Evolutionary conservation across 345 rosid species (phyloP).

Genomic region (Salix purpurea): DNA sequence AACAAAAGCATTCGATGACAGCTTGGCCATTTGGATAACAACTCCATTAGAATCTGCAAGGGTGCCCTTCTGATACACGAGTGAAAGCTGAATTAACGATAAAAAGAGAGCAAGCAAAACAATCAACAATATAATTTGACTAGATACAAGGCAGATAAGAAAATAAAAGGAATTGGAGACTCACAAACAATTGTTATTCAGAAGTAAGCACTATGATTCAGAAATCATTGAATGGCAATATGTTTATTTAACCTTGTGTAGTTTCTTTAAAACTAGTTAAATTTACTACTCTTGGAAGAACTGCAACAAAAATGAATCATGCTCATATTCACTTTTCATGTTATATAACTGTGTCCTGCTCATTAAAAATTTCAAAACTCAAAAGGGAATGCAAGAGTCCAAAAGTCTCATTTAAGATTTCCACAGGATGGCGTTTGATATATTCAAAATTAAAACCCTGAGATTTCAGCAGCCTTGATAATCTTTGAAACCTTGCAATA

Average conservation of each 20-base stretch:
- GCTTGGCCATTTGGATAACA: constrained; percentile 39
- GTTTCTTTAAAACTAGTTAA: background rate
- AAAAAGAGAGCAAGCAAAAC: background rate
- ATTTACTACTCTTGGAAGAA: background rate
- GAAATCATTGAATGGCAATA: background rate
- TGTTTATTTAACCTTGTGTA: background rate
- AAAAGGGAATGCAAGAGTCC: background rate
- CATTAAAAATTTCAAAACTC: background rate
- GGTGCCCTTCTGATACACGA: constrained; percentile 40
- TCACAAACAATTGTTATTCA: background rate
- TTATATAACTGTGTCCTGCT: background rate
- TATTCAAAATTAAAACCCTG: background rate
- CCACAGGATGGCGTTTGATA: background rate
- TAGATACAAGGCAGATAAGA: background rate
- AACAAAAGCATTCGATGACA: constrained; percentile 56
- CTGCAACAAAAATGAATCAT: background rate
- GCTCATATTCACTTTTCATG: background rate
- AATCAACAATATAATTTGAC: background rate
- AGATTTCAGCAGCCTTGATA: background rate
- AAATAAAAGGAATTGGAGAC: background rate
- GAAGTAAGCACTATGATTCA: background rate
- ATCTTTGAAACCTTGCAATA: background rate
- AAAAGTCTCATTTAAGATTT: background rate
- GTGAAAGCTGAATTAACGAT: background rate
- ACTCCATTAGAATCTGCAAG: constrained; percentile 27